Conservation (phyloP, 768 basidiomycete genomes). For the Collybiopsis confluens region DNA sequence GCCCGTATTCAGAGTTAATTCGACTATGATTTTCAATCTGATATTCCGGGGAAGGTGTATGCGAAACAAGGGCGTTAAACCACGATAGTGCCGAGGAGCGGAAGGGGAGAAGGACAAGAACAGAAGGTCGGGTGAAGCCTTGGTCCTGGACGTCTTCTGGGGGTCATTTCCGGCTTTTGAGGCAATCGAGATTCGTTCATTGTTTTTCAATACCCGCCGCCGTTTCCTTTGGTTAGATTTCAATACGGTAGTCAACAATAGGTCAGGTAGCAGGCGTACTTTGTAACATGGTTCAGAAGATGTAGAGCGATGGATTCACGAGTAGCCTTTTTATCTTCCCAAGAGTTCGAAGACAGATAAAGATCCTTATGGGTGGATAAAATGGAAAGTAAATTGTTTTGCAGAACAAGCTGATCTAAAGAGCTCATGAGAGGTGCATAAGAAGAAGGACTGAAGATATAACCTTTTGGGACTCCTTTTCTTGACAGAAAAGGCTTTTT, state of each 20-base stretch:
- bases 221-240: slow-evolving; percentile 66
- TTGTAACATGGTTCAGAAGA: slow-evolving; percentile 83
- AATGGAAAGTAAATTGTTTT: slow-evolving; percentile 63
- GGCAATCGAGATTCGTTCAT: slow-evolving; percentile 80
- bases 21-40: slow-evolving; percentile 88
- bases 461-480: slow-evolving; percentile 54
- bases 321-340: slow-evolving; percentile 57
- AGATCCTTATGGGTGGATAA: slow-evolving; percentile 73
- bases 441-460: not conserved
- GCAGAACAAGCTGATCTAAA: slow-evolving; percentile 48
- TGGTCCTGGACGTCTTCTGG: slow-evolving; percentile 88
- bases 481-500: slow-evolving; percentile 48
- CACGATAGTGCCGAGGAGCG: slow-evolving; percentile 84
- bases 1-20: slow-evolving; percentile 76
- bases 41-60: slow-evolving; percentile 64
- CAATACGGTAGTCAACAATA: slow-evolving; percentile 3
- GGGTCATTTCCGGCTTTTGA: slow-evolving; percentile 51
- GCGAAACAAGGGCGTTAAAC: slow-evolving; percentile 73
- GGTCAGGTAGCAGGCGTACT: slow-evolving; percentile 41
- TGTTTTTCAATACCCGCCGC: slow-evolving; percentile 85
- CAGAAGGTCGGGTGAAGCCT: slow-evolving; percentile 94
- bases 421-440: slow-evolving; percentile 7
- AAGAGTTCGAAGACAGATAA: slow-evolving; percentile 62
- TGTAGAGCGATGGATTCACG: slow-evolving; percentile 77
- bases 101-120: slow-evolving; percentile 90